These are phyloP conservation scores for Ganoderma lingzhi DNA, from an alignment of 1,284 basidiomycete species.

Conservation along the genomic window DNA sequence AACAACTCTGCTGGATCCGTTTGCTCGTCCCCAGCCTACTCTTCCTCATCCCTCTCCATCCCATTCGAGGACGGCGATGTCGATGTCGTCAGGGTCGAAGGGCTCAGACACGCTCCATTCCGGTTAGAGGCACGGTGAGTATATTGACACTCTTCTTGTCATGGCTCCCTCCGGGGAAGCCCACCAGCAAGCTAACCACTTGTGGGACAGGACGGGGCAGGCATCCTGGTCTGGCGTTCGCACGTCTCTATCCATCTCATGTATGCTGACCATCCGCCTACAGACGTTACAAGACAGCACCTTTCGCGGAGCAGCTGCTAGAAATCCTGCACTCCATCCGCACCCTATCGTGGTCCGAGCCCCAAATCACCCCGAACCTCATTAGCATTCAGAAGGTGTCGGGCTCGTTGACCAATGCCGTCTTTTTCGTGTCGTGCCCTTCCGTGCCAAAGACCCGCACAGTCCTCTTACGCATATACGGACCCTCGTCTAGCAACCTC, in stretches of 20 bases:
- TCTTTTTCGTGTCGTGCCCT: constrained; percentile 88
- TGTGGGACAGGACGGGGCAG: constrained; percentile 34
- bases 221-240: constrained; percentile 37
- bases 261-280: constrained; percentile 27
- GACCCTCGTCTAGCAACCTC: constrained; percentile 83
- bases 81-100: constrained; percentile 63
- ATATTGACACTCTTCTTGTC: constrained; percentile 17
- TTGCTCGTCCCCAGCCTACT: constrained; percentile 37
- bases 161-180: constrained; percentile 34
- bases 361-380: constrained; percentile 54
- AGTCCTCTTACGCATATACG: constrained; percentile 89
- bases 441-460: constrained; percentile 63
- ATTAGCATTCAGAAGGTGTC: constrained; percentile 84
- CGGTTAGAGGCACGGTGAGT: constrained; percentile 80
- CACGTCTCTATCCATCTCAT: constrained; percentile 19
- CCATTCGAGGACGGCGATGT: constrained; percentile 50
- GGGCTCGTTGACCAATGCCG: constrained; percentile 92
- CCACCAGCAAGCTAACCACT: constrained; percentile 35
- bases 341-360: constrained; percentile 64
- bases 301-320: constrained; percentile 68
- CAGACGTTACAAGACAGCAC: constrained; percentile 72
- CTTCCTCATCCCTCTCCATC: constrained; percentile 52
- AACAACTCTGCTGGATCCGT: constrained; percentile 22
- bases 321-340: constrained; percentile 61
- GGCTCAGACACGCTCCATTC: constrained; percentile 67